Base-by-base conservation (phyloP, 306 rosid genomes). In the Abrus pulchellus region DNA sequence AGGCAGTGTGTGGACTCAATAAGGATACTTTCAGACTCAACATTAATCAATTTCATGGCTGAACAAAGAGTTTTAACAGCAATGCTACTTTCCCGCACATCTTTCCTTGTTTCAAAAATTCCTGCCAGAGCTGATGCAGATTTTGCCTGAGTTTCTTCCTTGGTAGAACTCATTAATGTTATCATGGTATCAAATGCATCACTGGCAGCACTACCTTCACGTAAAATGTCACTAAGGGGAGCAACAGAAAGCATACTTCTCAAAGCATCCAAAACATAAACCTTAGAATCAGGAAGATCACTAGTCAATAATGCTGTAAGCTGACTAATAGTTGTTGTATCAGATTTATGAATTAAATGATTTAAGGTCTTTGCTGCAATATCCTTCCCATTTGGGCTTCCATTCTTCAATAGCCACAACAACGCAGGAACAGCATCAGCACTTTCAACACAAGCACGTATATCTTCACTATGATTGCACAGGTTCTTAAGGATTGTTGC, bases 381-480 rank as follows among this genome's bases (percentile, higher is more conserved):
- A 90, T 94, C 95, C 89, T 94, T 94, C 77, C 99, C 99, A 34
- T 94, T 94, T 43, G 97, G 72, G 80, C 97, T 94, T 85, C 99
- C 99, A 72, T 94, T 94, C 92, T 94, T 94, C 80, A 94, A 86
- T 78, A 94, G 87, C 99, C 97, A 94, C 84, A 94, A 68, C 72
- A 94, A 82, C 28, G 99, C 99, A 78, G 99, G 99, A 84, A 94
- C 99, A 75, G 97, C 99, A 86, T 94, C 95, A 48, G 99, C 97
- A 61, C 99, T 94, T 91, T 94, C 99, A 79, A 94, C 99, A 82
- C 99, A 94, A 12, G 99, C 99, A 38, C 99, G 95, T 73, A 94
- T 93, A 85, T 94, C 99, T 93, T 94, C 99, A 30, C 99, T 94
- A 81, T 94, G 99, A 86, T 94, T 94, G 92, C 99, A 94, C n/a